These are phyloP conservation scores for Globisporangium mamillatum DNA, from an alignment of 352 stramenopile genomes.

Conservation along the genomic window DNA sequence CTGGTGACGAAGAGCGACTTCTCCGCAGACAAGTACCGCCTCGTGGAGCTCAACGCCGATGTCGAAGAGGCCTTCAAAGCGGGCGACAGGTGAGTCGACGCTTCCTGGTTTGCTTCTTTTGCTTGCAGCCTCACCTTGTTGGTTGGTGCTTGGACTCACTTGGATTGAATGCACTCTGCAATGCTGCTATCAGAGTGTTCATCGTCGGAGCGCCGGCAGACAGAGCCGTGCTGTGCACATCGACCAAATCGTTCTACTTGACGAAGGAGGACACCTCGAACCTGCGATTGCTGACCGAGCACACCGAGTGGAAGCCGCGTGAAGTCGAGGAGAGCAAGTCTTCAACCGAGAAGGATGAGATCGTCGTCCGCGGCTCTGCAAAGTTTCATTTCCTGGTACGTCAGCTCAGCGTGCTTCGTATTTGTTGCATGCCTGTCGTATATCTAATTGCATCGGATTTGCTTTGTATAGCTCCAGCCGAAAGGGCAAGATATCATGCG, in stretches of 20 bases:
- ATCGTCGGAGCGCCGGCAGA: conserved; percentile 57
- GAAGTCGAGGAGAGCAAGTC: conserved; percentile 21
- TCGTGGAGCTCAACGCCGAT: conserved; percentile 64
- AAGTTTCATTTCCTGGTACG: conserved; percentile 68
- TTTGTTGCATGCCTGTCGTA: neutral
- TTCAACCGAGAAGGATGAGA: conserved; percentile 16
- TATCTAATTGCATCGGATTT: neutral
- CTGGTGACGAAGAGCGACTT: conserved; percentile 57
- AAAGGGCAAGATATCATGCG: conserved; percentile 56
- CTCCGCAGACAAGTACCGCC: conserved; percentile 46
- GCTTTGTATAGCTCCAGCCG: conserved; percentile 48
- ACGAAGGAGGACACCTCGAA: conserved; percentile 85
- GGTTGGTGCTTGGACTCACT: neutral
- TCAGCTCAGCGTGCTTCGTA: neutral
- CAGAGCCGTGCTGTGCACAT: conserved; percentile 70
- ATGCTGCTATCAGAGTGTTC: conserved; percentile 36
- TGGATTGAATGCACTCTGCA: conserved; percentile 2
- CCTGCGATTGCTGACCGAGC: conserved; percentile 60
- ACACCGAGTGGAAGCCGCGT: conserved; percentile 44
- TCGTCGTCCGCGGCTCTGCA: conserved; percentile 54
- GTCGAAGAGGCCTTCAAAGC: conserved; percentile 52
- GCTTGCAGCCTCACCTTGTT: neutral
- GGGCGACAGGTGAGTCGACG: conserved; percentile 38
- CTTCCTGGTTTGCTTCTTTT: neutral
- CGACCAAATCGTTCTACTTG: conserved; percentile 65